phyloP scores from a whole-genome alignment of 2,329 filamentous ascomycete species.

The Elsinoe ampelina region DNA sequence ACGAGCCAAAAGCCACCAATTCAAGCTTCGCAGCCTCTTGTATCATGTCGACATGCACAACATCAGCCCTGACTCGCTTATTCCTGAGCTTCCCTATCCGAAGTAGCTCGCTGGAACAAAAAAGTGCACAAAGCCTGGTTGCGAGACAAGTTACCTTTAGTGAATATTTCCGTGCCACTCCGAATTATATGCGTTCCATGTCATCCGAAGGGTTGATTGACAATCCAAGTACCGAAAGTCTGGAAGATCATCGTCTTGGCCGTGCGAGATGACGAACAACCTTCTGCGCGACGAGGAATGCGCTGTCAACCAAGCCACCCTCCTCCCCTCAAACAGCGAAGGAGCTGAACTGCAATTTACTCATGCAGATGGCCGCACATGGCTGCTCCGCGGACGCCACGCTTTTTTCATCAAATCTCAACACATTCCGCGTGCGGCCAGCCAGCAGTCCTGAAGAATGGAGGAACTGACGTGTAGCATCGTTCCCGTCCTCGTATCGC shows the following conservation, averaged over 20 bases:
- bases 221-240: conserved; percentile 3
- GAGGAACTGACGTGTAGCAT: background rate
- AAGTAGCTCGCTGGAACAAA: conserved; percentile 2
- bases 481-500: background rate
- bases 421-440: background rate
- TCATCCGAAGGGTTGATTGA: background rate
- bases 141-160: too few species aligned
- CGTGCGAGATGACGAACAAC: background rate
- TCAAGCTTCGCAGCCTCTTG: conserved; percentile 1
- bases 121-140: background rate
- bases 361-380: background rate
- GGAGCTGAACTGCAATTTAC: background rate
- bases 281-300: background rate
- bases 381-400: background rate
- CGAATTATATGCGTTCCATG: background rate
- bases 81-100: background rate
- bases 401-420: background rate
- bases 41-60: conserved; percentile 10
- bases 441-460: background rate
- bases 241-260: conserved; percentile 5
- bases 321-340: background rate
- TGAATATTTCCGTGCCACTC: conserved; percentile 1
- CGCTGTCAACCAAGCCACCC: conserved; percentile 4
- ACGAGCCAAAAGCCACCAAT: conserved; percentile 1
- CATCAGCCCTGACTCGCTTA: conserved; percentile 7